Evolutionary conservation across 2,329 filamentous ascomycete genomes (phyloP), one percentile per base, ranked within the genome.

Genomic region (Cladobotryum mycophilum): DNA sequence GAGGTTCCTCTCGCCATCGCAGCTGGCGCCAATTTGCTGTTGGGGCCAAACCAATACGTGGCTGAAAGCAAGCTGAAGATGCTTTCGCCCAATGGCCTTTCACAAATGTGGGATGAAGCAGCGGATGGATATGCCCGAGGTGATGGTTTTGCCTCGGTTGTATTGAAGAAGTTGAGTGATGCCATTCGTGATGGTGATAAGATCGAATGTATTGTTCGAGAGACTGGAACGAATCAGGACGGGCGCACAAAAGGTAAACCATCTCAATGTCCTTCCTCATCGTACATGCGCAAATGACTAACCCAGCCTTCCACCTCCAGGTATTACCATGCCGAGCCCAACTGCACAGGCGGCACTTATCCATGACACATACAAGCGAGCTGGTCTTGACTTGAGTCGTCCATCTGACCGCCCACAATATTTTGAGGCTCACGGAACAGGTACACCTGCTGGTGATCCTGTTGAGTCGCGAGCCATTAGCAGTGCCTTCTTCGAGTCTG

Each of bases 81-180:
- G 55, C 53, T 49, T 37, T 56, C 43, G 13, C 45, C 35, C 6
- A 18, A 33, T 22, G 65, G 68, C 6, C 55, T 61, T 11, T 68
- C 58, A 43, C 61, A 60, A 7, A 70, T 70, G 61, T 75, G 67
- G 62, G 70, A 73, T 53, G 62, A 59, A 4, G 60, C 60, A 4
- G 78, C 73, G 0, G 64, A 78, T 55, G 77, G 76, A 1, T 79
- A 79, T 56, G 75, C 66, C 5, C 69, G 77, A 0, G 77, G 74
- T 13, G 78, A 80, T 30, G 48, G 17, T 33, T 22, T 41, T 20
- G 41, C 38, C 3, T 3, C 41, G 34, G 15, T 52, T 5, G 34
- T 52, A 3, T 15, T 52, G 20, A 52, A 52, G 22, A 44, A 12
- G 4, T 45, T 52, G 5, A 22, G 18, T 7, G 17, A 42, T 12